Evolutionary conservation across 2,329 filamentous ascomycete genomes (phyloP).

Genomic region (Alternaria tenuissima): DNA sequence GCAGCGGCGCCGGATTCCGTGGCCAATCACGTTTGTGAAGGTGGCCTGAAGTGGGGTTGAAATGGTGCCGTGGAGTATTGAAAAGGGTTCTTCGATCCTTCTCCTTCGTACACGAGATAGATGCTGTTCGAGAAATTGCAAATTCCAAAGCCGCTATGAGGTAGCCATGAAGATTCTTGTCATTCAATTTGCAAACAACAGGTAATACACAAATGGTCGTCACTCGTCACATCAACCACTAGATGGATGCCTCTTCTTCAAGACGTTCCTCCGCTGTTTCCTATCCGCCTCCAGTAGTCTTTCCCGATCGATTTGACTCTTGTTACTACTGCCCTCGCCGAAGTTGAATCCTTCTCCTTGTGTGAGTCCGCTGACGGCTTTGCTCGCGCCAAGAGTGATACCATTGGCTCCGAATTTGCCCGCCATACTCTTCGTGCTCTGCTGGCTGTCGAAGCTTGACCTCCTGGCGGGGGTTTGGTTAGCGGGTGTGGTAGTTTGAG

Average conservation of each 20-base stretch:
- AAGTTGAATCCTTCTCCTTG: conserved; percentile 25
- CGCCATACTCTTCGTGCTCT: conserved; percentile 30
- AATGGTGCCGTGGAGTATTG: neutral
- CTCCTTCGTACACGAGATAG: neutral
- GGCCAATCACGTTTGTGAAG: neutral
- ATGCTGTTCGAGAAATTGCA: neutral
- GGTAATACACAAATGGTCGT: neutral
- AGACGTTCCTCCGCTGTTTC: conserved; percentile 13
- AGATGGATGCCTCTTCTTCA: conserved; percentile 13
- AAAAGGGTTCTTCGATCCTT: neutral
- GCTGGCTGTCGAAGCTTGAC: conserved; percentile 40
- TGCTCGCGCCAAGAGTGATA: conserved; percentile 44
- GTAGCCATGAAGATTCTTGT: neutral
- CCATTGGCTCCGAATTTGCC: conserved; percentile 43
- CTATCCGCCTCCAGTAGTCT: conserved; percentile 7
- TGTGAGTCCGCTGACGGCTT: conserved; percentile 41
- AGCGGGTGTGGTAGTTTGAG: conserved; percentile 27
- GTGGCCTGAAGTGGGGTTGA: neutral
- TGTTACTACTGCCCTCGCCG: conserved; percentile 5
- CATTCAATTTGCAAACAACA: neutral
- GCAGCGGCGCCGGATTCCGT: too few relatives aligned
- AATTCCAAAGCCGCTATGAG: neutral
- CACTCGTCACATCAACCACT: conserved; percentile 1
- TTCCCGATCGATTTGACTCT: conserved; percentile 6
- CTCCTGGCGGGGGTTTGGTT: conserved; percentile 18